phyloP scores from a whole-genome alignment of 176 grass and related monocot genomes.

The Otatea glauca region DNA sequence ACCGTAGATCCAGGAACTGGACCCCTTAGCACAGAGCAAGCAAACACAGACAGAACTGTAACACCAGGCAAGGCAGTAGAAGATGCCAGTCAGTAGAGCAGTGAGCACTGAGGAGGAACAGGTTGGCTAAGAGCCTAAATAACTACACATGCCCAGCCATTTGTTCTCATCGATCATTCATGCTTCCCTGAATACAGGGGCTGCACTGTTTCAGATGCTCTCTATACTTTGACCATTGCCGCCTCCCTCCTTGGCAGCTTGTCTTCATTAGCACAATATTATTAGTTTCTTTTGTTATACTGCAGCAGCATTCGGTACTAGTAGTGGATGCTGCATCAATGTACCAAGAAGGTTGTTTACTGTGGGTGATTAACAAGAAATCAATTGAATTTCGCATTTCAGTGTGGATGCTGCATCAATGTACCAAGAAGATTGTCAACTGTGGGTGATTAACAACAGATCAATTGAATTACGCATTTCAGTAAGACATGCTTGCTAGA shows the following conservation, averaged over 20 bases:
- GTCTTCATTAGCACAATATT: neutral
- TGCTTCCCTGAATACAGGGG: constrained; percentile 17
- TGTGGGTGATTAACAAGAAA: no score
- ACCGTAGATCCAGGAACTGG: constrained; percentile 37
- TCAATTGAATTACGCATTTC: neutral
- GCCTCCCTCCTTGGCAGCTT: neutral
- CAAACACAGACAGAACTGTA: neutral
- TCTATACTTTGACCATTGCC: constrained; percentile 30
- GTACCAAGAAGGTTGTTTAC: no score
- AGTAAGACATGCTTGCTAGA: neutral
- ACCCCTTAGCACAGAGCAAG: constrained; percentile 21
- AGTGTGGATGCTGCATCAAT: neutral
- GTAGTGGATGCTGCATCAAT: neutral
- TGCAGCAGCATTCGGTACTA: neutral
- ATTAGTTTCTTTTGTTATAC: no score
- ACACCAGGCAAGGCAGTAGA: neutral
- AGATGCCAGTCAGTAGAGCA: constrained; percentile 37
- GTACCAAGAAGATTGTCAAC: neutral
- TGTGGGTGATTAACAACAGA: neutral
- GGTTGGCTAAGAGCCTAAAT: constrained; percentile 21
- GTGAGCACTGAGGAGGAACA: constrained; percentile 34
- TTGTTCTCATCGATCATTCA: neutral
- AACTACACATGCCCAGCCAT: constrained; percentile 11
- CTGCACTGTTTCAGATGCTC: constrained; percentile 39
- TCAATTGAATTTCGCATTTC: no score